These are phyloP conservation scores for Cutaneotrichosporon cavernicola DNA, from an alignment of 1,284 basidiomycete species.

Conservation along the genomic window DNA sequence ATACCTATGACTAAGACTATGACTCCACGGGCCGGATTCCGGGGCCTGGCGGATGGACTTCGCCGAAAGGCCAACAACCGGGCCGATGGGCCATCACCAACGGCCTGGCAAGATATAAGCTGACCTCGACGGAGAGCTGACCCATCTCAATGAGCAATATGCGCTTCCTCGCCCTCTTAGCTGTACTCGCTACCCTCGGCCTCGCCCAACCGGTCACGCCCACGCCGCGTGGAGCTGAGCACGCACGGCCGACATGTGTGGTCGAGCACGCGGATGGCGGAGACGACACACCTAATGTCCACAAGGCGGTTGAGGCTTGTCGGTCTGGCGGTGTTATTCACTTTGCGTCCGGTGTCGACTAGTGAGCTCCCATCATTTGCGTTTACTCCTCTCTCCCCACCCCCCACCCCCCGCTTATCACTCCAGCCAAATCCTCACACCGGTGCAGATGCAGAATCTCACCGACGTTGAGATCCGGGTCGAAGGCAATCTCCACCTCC, in stretches of 20 bases:
- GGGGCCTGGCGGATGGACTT: too few species aligned
- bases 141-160: slow-evolving; percentile 3
- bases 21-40: too few species aligned
- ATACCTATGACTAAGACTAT: too few species aligned
- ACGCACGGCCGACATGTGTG: background rate
- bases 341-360: slow-evolving; percentile 53
- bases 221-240: background rate
- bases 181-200: slow-evolving; percentile 6
- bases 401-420: background rate
- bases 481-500: slow-evolving; percentile 58
- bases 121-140: too few species aligned
- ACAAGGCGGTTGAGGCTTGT: slow-evolving; percentile 54
- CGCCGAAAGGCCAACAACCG: too few species aligned
- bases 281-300: slow-evolving; percentile 55
- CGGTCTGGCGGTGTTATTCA: slow-evolving; percentile 52
- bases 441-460: slow-evolving; percentile 27
- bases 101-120: too few species aligned
- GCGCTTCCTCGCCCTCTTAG: slow-evolving; percentile 10
- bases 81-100: too few species aligned
- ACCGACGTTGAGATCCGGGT: slow-evolving; percentile 56
- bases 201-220: background rate
- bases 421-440: slow-evolving; percentile 33
- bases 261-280: slow-evolving; percentile 28
- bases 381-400: too few species aligned
- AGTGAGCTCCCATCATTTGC: slow-evolving; percentile 30